phyloP scores from a whole-genome alignment of 495 filamentous ascomycete genomes.

The Penicillium pancosmium region DNA sequence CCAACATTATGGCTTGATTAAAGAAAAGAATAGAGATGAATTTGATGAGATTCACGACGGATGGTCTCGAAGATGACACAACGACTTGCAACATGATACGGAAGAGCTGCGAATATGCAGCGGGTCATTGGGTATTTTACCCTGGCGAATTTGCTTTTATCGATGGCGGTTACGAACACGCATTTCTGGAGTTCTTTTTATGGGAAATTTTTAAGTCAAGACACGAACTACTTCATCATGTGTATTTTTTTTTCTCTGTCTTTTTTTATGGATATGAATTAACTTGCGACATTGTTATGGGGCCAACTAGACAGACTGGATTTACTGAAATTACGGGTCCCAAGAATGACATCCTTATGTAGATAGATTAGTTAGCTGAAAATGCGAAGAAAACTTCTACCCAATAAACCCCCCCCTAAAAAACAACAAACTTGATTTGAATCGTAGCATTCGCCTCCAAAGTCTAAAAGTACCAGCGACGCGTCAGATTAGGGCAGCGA shows the following conservation, averaged over 20 bases:
- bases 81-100: constrained; percentile 7
- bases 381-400: constrained; percentile 4
- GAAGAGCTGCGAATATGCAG: constrained; percentile 2
- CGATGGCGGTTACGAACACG: constrained; percentile 5
- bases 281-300: constrained; percentile 1
- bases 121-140: neutral
- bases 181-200: constrained; percentile 22
- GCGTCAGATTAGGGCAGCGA: constrained; percentile 3
- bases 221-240: constrained; percentile 11
- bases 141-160: constrained; percentile 10
- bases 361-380: constrained; percentile 11
- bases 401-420: constrained; percentile 2
- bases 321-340: constrained; percentile 7
- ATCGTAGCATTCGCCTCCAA: neutral
- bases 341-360: neutral
- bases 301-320: constrained; percentile 17
- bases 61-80: constrained; percentile 15
- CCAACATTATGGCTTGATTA: neutral
- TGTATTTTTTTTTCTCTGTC: constrained; percentile 20
- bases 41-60: constrained; percentile 8
- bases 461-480: neutral
- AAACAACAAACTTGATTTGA: neutral
- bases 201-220: neutral
- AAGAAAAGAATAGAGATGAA: constrained; percentile 10
- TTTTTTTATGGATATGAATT: constrained; percentile 1